Evolutionary conservation across 192 early-diverging fungal genomes (phyloP), one percentile per base, ranked within the genome.

Genomic region (Coemansia nantahalensis): DNA sequence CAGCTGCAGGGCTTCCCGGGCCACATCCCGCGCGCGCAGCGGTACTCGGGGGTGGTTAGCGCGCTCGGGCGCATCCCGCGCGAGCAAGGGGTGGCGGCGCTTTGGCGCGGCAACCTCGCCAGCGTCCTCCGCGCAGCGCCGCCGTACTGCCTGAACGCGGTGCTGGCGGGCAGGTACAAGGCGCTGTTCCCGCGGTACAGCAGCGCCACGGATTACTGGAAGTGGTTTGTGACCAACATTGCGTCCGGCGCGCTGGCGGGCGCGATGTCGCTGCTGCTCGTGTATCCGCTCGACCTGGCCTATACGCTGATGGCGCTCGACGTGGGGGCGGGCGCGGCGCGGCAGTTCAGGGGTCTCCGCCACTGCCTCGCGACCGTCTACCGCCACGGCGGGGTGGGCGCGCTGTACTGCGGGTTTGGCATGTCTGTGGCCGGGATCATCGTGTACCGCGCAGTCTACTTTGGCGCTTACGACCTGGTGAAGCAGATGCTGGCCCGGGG

Each of bases 61-160:
- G 89, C 88, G 68, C 95, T 97, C 84, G 48, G 74, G 48, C 89
- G 95, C 65, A 88, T 93, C 69, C 59, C 86, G 56, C 68, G 68
- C 48, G 91, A 97, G 56, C 87, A 97, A 71, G 92, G 93, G 41
- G 21, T 84, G 39, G 58, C 53, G 39, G 70, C 85, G 32, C 75
- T 90, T 68, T 89, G 87, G 78, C 81, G 93, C 57, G 95, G 95
- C 59, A 98, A 96, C 84, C 67, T 85, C 56, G 84, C 91, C 55
- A 98, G 93, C 80, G 86, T 91, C 54, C 85, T 98, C 79, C 89
- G 95, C 73, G 95, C 94, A 85, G 95, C 95, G 82, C 95, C 95
- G 47, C 93, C 92, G 46, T 92, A 96, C 78, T 93, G 92, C 39
- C 78, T 96, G 62, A 96, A 95, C 84, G 90, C 96, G 79, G 93